Conservation (phyloP, 2,329 filamentous ascomycete genomes). For the Talaromyces piceae region DNA sequence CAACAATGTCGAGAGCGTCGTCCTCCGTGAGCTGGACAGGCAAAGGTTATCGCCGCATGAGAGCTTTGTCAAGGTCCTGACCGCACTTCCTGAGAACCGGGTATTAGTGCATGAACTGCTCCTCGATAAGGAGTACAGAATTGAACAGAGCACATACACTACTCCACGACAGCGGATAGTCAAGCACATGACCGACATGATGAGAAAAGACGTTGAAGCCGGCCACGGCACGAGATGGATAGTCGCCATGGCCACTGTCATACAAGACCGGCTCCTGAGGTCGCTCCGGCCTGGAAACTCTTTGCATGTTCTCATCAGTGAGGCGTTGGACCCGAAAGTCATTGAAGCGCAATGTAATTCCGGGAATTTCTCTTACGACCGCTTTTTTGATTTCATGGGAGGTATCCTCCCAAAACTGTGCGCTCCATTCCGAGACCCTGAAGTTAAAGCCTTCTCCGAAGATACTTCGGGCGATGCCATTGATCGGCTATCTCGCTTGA, state of each 20-base stretch:
- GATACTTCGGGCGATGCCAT: conserved; percentile 50
- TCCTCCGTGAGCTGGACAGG: conserved; percentile 28
- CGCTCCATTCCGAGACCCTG: conserved; percentile 55
- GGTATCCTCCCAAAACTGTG: conserved; percentile 57
- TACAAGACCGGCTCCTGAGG: conserved; percentile 53
- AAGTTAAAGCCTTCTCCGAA: conserved; percentile 50
- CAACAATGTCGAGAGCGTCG: conserved; percentile 27
- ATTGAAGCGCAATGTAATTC: conserved; percentile 52
- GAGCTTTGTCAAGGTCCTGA: conserved; percentile 47
- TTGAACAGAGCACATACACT: conserved; percentile 45
- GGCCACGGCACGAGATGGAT: conserved; percentile 53
- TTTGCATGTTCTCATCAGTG: conserved; percentile 53
- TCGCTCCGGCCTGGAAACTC: conserved; percentile 55
- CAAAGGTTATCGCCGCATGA: conserved; percentile 30
- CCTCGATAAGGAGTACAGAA: conserved; percentile 56
- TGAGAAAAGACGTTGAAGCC: conserved; percentile 50
- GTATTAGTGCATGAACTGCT: conserved; percentile 57
- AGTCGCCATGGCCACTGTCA: conserved; percentile 59
- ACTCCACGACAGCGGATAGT: conserved; percentile 51
- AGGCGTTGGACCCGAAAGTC: conserved; percentile 52
- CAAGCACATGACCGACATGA: conserved; percentile 51
- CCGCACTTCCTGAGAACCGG: conserved; percentile 54
- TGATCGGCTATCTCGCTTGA: conserved; percentile 55
- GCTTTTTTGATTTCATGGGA: conserved; percentile 58
- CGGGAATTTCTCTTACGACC: conserved; percentile 56